Percentiles rank a stretch among this genome's conserved stretches.
Conservation (phyloP, 2,329 filamentous ascomycete species). For the Claviceps purpurea region DNA sequence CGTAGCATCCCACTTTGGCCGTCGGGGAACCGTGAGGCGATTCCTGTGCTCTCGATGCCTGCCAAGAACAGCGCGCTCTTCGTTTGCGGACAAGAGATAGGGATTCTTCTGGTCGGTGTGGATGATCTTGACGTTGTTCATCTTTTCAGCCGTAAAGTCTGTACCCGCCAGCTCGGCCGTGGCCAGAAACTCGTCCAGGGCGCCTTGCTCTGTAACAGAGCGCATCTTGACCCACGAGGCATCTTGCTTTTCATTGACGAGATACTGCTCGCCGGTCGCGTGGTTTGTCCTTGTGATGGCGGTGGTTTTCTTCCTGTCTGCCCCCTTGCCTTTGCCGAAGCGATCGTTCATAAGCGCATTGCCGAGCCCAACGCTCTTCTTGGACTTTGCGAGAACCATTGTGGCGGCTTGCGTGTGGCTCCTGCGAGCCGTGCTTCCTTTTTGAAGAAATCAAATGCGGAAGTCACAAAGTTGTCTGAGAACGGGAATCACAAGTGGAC, state of each 20-base stretch:
- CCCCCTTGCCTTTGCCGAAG: conserved; percentile 84
- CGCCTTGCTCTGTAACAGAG: conserved; percentile 92
- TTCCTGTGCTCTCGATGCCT: conserved; percentile 75
- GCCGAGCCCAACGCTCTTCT: conserved; percentile 86
- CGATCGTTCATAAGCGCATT: conserved; percentile 98
- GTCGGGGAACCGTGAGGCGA: conserved; percentile 74
- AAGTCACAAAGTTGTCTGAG: not conserved
- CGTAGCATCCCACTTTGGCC: conserved; percentile 74
- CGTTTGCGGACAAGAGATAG: conserved; percentile 71
- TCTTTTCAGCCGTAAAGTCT: conserved; percentile 97
- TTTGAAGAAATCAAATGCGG: not conserved
- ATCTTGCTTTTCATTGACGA: conserved; percentile 82
- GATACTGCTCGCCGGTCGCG: conserved; percentile 74
- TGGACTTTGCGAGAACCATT: conserved; percentile 70
- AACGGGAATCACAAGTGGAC: not conserved
- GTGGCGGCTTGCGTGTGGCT: conserved; percentile 15
- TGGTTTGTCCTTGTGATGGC: conserved; percentile 57
- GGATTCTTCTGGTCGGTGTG: conserved; percentile 94
- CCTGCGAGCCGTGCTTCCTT: not conserved
- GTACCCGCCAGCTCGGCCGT: conserved; percentile 96
- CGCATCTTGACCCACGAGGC: conserved; percentile 99
- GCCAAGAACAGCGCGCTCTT: conserved; percentile 63
- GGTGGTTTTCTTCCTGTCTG: conserved; percentile 59
- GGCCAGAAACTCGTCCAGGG: conserved; percentile 88
- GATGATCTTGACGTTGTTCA: conserved; percentile 98